A percentile compares a stretch with the other conserved stretches of the same genome.
Evolutionary conservation across 805 yeast genomes (phyloP).

Genomic region (Wickerhamiella slavikovae): DNA sequence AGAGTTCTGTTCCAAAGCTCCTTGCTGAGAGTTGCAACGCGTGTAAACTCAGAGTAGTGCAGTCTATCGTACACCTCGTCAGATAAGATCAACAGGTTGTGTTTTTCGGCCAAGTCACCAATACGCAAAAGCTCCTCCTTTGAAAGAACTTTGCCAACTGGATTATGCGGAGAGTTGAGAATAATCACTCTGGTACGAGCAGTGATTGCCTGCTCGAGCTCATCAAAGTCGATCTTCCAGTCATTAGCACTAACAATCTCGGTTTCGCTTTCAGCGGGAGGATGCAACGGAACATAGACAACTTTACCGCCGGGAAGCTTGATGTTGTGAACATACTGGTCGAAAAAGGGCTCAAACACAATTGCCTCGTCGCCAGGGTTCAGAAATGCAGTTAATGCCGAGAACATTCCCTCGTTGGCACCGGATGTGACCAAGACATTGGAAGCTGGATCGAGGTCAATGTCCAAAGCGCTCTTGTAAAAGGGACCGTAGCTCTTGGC

Average conservation of each 20-base stretch:
- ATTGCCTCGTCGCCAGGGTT: conserved; percentile 85
- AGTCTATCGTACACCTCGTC: conserved; percentile 94
- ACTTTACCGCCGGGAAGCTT: conserved; percentile 87
- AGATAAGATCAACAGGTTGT: conserved; percentile 63
- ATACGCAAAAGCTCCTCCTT: conserved; percentile 51
- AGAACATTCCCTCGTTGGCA: conserved; percentile 86
- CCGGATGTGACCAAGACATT: conserved; percentile 82
- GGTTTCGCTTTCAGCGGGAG: conserved; percentile 49
- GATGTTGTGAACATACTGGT: conserved; percentile 86
- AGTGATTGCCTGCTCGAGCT: conserved; percentile 50
- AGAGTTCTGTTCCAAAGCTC: conserved; percentile 62
- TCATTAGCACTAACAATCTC: conserved; percentile 59
- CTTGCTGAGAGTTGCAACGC: conserved; percentile 67
- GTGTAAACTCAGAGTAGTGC: conserved; percentile 53
- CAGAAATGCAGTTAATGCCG: conserved; percentile 68
- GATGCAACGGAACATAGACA: conserved; percentile 67
- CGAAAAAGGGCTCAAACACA: conserved; percentile 93
- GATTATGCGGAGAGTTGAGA: conserved; percentile 89
- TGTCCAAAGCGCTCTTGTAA: conserved; percentile 36
- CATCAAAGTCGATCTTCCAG: conserved; percentile 70
- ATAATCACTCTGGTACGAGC: conserved; percentile 69
- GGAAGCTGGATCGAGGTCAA: conserved; percentile 27
- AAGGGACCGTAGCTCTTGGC: conserved; percentile 50
- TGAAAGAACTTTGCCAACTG: conserved; percentile 78
- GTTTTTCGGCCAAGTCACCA: conserved; percentile 67